Percentiles rank a stretch among this genome's conserved stretches.
Conservation (phyloP, 441 rosid genomes). For the Erysimum cheiri region DNA sequence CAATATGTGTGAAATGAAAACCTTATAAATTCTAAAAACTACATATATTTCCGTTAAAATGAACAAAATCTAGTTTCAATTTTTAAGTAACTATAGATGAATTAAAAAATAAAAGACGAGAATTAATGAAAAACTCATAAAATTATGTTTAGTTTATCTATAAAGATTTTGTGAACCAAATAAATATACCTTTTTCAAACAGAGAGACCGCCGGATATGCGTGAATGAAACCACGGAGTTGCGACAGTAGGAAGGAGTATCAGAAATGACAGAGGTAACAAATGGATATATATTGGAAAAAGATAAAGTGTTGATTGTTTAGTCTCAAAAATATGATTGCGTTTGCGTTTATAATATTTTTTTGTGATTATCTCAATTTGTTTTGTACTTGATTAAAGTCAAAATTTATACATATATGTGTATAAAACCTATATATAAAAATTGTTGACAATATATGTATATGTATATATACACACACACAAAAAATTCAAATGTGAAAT, state of each 20-base stretch:
- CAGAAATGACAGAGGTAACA: background rate
- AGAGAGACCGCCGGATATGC: background rate
- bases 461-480: background rate
- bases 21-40: too few relatives aligned
- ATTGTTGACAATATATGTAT: background rate
- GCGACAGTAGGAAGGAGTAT: background rate
- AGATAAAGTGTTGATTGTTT: background rate
- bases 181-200: background rate
- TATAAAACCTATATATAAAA: background rate
- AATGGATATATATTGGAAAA: background rate
- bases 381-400: background rate
- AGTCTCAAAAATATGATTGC: background rate
- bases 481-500: background rate
- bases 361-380: background rate
- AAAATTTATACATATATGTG: too few relatives aligned
- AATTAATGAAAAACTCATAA: background rate
- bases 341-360: background rate
- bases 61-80: background rate
- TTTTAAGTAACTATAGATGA: background rate
- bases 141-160: background rate
- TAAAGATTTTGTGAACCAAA: background rate
- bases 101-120: background rate
- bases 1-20: too few relatives aligned
- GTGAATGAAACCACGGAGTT: background rate
- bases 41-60: too few relatives aligned